Percentiles rank a stretch among this genome's conserved stretches.
phyloP scores from a whole-genome alignment of 768 basidiomycete species.

The Termitomyces sp. region DNA sequence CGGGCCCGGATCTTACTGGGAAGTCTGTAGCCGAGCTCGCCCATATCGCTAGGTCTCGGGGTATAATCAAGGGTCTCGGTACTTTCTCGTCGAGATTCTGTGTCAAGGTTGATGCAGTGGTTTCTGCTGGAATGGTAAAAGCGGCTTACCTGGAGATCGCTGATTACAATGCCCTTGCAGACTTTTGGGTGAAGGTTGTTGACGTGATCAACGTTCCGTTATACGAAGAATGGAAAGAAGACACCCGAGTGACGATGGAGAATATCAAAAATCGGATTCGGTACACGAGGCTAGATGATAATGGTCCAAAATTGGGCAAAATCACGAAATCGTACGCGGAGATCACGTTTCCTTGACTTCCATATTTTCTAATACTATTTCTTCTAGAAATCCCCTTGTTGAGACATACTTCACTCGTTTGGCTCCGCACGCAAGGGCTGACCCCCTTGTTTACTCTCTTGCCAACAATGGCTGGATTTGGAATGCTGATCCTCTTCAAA shows the following conservation, averaged over 20 bases:
- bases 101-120: slow-evolving; percentile 51
- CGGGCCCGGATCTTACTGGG: slow-evolving; percentile 49
- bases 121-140: slow-evolving; percentile 72
- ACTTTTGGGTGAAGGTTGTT: slow-evolving; percentile 72
- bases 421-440: slow-evolving; percentile 31
- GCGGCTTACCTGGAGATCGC: slow-evolving; percentile 53
- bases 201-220: slow-evolving; percentile 87
- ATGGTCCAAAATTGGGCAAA: slow-evolving; percentile 81
- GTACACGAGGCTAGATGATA: slow-evolving; percentile 74
- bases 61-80: slow-evolving; percentile 54
- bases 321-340: slow-evolving; percentile 63
- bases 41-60: slow-evolving; percentile 46
- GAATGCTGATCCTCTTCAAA: slow-evolving; percentile 89
- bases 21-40: slow-evolving; percentile 66
- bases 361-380: slow-evolving; percentile 3
- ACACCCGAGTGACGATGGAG: slow-evolving; percentile 67
- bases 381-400: slow-evolving; percentile 69
- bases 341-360: background rate
- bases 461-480: slow-evolving; percentile 99
- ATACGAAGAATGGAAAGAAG: slow-evolving; percentile 84
- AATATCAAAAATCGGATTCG: slow-evolving; percentile 71
- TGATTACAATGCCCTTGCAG: slow-evolving; percentile 49
- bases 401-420: slow-evolving; percentile 93
- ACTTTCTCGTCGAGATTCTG: slow-evolving; percentile 63
- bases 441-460: slow-evolving; percentile 64